Base-by-base conservation (phyloP, 495 filamentous ascomycete genomes). In the Tuber umbilicatum region DNA sequence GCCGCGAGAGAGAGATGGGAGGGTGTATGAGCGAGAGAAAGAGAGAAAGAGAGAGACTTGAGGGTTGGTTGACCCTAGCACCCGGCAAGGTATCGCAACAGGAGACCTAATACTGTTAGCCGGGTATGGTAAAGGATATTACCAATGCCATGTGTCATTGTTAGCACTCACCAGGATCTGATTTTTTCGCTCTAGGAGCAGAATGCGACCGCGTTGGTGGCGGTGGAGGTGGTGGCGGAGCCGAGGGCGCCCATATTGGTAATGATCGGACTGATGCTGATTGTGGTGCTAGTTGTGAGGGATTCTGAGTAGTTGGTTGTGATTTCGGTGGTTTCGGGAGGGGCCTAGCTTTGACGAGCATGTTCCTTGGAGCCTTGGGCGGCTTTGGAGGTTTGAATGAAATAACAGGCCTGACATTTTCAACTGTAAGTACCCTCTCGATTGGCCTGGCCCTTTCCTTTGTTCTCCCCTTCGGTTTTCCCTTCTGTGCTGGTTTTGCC, bases 51-150 rank as follows among this genome's bases (percentile, higher is more conserved):
- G 55, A 2, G 23, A 9, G 27, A 5, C 35, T 64, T 6, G 27
- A 12, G 27, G 27, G 14, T 64, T 64, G 55, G 1, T 17, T 31
- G 27, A 35, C 14, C 55, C 27, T 64, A 64, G 55, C 55, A 64
- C 55, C 55, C 55, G 55, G 55, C 55, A 27, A 64, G 27, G 55
- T 64, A 64, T 35, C 55, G 55, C 35, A 64, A 64, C 31, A 64
- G 35, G 27, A 64, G 55, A 35, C 55, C 55, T 64, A 64, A 35
- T 64, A 16, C 27, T 2, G 5, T 64, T 35, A 64, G 55, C 27
- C 27, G 12, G 16, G 55, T 16, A 35, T 0, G 55, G 12, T 19
- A 17, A 35, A 64, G 27, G 55, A 17, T 31, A 19, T 64, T 2
- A 27, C 16, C 10, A 19, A 35, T 35, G 27, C n/a, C n/a, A n/a